Evolutionary conservation across 1,284 basidiomycete genomes (phyloP).

Genomic region (Cutaneotrichosporon sp.): DNA sequence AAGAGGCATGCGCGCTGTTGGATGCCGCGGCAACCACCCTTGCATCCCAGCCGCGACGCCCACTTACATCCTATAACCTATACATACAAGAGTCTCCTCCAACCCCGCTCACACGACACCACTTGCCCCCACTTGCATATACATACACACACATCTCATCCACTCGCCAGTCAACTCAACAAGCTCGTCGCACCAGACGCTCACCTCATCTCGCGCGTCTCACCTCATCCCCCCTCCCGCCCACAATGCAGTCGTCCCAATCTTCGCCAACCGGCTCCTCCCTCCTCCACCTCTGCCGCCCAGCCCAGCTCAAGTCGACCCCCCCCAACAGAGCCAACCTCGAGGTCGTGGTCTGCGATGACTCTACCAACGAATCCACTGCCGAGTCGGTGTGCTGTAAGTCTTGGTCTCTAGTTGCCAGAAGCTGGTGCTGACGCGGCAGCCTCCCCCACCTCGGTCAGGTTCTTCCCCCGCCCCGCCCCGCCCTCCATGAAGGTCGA

Average conservation of each 20-base stretch:
- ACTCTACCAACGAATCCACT: slow-evolving; percentile 5
- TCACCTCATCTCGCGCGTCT: slow-evolving; percentile 17
- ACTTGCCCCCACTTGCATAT: not conserved
- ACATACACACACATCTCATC: not conserved
- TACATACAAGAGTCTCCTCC: not conserved
- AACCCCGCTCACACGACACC: no score
- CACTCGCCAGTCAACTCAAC: no score
- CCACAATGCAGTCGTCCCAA: not conserved
- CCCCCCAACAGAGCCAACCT: slow-evolving; percentile 2
- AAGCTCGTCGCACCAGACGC: not conserved
- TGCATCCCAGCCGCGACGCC: no score
- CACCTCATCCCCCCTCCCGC: slow-evolving; percentile 10
- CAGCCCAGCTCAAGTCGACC: slow-evolving; percentile 24
- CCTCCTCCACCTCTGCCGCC: slow-evolving; percentile 43
- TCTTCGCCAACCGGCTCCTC: slow-evolving; percentile 34
- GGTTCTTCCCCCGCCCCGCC: slow-evolving; percentile 20
- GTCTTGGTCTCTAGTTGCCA: not conserved
- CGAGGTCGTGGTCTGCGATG: slow-evolving; percentile 15
- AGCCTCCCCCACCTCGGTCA: slow-evolving; percentile 21
- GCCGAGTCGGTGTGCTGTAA: slow-evolving; percentile 17
- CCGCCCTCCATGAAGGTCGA: slow-evolving; percentile 20
- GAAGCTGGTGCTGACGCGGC: slow-evolving; percentile 2
- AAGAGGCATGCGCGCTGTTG: not conserved
- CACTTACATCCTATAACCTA: not conserved
- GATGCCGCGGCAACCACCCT: no score